Conservation (phyloP, 2,329 filamentous ascomycete genomes). For the Fusarium multiceps region DNA sequence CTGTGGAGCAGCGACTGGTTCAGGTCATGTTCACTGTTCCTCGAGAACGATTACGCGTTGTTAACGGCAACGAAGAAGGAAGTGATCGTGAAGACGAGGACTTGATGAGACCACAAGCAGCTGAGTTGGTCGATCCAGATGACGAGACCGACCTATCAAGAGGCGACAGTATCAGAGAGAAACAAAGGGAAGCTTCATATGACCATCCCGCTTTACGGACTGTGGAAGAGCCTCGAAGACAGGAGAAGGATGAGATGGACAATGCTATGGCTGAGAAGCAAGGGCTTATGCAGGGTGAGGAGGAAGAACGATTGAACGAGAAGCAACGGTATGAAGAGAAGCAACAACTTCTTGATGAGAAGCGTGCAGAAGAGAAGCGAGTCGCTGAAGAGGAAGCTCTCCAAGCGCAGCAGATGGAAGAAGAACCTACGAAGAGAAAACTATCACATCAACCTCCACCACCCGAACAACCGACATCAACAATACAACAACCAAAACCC, state of each 20-base stretch:
- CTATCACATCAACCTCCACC: constrained; percentile 1
- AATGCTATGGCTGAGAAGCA: constrained; percentile 30
- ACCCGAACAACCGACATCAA: constrained; percentile 9
- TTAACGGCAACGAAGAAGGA: constrained; percentile 75
- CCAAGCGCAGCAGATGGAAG: background rate
- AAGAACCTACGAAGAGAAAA: constrained; percentile 6
- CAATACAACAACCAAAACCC: constrained; percentile 19
- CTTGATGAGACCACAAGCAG: constrained; percentile 48
- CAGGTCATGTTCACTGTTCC: constrained; percentile 96
- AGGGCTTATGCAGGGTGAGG: constrained; percentile 7
- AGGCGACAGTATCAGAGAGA: constrained; percentile 25
- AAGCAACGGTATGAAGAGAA: constrained; percentile 4
- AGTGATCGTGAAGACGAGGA: constrained; percentile 47
- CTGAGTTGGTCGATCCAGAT: constrained; percentile 57
- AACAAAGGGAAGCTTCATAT: background rate
- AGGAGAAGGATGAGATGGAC: constrained; percentile 11
- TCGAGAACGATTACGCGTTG: constrained; percentile 85
- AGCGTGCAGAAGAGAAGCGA: constrained; percentile 11
- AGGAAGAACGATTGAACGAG: constrained; percentile 6
- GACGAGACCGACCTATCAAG: constrained; percentile 39
- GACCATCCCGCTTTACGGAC: background rate
- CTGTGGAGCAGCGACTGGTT: constrained; percentile 76
- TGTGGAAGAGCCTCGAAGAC: constrained; percentile 1
- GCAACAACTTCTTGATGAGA: constrained; percentile 2
- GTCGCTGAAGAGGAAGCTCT: constrained; percentile 2